phyloP scores from a whole-genome alignment of 495 filamentous ascomycete genomes.

The Trypethelium eluteriae region DNA sequence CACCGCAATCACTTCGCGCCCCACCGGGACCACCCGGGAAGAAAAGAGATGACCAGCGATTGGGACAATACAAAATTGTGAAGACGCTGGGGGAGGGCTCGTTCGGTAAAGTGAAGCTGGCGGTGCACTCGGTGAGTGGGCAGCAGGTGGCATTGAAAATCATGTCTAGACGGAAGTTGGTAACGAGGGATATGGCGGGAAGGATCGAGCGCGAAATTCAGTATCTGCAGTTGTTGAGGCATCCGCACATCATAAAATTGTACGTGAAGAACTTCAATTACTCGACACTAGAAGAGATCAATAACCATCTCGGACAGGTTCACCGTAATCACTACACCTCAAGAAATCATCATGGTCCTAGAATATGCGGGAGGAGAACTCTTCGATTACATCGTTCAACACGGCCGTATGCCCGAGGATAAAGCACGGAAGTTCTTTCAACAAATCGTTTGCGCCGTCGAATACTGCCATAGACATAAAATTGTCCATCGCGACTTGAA shows the following conservation, averaged over 20 bases:
- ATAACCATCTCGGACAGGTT: conserved; percentile 48
- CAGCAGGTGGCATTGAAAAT: conserved; percentile 97
- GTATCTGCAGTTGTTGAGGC: conserved; percentile 87
- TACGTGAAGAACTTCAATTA: conserved; percentile 39
- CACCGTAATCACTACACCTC: conserved; percentile 87
- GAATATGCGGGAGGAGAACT: conserved; percentile 95
- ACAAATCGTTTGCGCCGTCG: conserved; percentile 97
- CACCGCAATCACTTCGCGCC: conserved; percentile 16
- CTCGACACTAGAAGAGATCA: conserved; percentile 12
- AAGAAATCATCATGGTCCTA: conserved; percentile 97
- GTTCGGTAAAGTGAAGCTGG: conserved; percentile 97
- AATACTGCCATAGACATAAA: conserved; percentile 98
- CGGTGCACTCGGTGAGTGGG: conserved; percentile 78
- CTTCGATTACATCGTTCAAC: conserved; percentile 91
- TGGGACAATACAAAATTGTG: conserved; percentile 83
- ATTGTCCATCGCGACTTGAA: conserved; percentile 97
- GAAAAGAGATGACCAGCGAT: conserved; percentile 57
- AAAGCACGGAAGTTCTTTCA: conserved; percentile 95
- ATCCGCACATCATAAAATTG: conserved; percentile 99
- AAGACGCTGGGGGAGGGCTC: conserved; percentile 91
- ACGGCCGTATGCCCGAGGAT: conserved; percentile 81
- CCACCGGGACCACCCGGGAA: conserved; percentile 23
- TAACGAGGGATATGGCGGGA: conserved; percentile 93
- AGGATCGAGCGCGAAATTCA: conserved; percentile 96
- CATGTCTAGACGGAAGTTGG: conserved; percentile 87